These are phyloP conservation scores for Alisma plantagoaquatica DNA, from an alignment of 106 monocot genomes.

Conservation along the genomic window DNA sequence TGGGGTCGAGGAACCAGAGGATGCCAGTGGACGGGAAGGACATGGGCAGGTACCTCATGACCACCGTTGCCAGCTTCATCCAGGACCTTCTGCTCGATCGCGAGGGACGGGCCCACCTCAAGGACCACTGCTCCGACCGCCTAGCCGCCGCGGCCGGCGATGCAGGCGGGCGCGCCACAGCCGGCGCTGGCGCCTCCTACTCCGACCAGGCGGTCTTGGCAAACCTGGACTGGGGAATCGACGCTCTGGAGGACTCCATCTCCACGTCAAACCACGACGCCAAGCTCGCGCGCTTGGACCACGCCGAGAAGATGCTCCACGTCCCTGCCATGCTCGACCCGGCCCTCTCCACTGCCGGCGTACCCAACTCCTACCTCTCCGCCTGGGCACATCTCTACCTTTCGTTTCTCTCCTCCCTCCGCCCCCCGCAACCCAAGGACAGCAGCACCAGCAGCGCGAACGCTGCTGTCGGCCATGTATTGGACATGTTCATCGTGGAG, in stretches of 20 bases:
- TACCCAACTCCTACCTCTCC: conserved; percentile 51
- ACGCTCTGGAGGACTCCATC: conserved; percentile 44
- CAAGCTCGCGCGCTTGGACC: conserved; percentile 49
- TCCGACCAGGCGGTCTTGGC: conserved; percentile 47
- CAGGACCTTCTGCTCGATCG: conserved; percentile 26
- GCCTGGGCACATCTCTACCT: conserved; percentile 56
- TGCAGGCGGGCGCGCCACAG: too few species aligned
- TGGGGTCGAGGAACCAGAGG: too few species aligned
- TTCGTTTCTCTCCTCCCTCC: conserved; percentile 22
- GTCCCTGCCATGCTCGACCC: conserved; percentile 42
- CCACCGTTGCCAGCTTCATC: conserved; percentile 33
- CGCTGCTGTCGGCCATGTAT: conserved; percentile 7
- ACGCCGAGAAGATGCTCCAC: conserved; percentile 49
- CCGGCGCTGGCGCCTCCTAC: conserved; percentile 13
- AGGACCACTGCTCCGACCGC: conserved; percentile 45
- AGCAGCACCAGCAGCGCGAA: not conserved
- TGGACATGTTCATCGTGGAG: conserved; percentile 35
- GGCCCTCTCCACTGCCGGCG: conserved; percentile 28
- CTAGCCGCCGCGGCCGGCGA: conserved; percentile 29
- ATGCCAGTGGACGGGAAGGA: too few species aligned
- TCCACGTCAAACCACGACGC: conserved; percentile 25
- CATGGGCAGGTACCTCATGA: too few species aligned
- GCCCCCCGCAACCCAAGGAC: too few species aligned
- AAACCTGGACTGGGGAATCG: conserved; percentile 58
- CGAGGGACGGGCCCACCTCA: conserved; percentile 20